Evolutionary conservation across 2,329 filamentous ascomycete species (phyloP).

Genomic region (Cercospora brassicicola): DNA sequence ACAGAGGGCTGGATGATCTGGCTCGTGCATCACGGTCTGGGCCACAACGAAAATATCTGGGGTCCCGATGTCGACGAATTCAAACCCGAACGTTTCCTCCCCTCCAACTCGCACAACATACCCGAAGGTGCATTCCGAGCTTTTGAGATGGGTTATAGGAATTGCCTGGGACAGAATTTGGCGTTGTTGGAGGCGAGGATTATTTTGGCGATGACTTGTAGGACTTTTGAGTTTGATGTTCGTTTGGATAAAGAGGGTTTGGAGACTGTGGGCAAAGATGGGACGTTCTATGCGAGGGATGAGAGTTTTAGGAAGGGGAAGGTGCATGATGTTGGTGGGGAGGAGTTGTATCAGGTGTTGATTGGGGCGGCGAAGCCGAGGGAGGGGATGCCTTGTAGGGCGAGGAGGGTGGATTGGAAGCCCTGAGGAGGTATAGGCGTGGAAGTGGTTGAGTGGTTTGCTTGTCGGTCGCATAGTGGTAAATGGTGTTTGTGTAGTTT

Average conservation of each 20-base stretch:
- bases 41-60: conserved; percentile 43
- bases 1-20: conserved; percentile 49
- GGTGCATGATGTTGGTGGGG: conserved; percentile 31
- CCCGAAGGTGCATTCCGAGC: conserved; percentile 52
- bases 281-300: conserved; percentile 36
- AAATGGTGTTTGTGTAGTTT: background rate
- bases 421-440: background rate
- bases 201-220: conserved; percentile 50
- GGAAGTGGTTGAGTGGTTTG: background rate
- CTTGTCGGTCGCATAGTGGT: background rate
- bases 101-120: conserved; percentile 31
- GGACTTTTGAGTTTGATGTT: conserved; percentile 52
- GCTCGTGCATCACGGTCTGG: conserved; percentile 41
- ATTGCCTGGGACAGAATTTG: conserved; percentile 57
- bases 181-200: conserved; percentile 54
- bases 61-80: conserved; percentile 44
- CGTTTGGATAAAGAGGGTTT: conserved; percentile 36
- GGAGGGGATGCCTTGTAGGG: conserved; percentile 35
- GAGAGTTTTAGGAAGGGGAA: conserved; percentile 24
- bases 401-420: conserved; percentile 21
- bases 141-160: conserved; percentile 56
- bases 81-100: conserved; percentile 51
- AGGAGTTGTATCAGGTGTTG: conserved; percentile 35
- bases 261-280: conserved; percentile 35
- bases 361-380: conserved; percentile 35